Evolutionary conservation across 2,329 filamentous ascomycete species (phyloP).

Genomic region (Penicillium sp.): DNA sequence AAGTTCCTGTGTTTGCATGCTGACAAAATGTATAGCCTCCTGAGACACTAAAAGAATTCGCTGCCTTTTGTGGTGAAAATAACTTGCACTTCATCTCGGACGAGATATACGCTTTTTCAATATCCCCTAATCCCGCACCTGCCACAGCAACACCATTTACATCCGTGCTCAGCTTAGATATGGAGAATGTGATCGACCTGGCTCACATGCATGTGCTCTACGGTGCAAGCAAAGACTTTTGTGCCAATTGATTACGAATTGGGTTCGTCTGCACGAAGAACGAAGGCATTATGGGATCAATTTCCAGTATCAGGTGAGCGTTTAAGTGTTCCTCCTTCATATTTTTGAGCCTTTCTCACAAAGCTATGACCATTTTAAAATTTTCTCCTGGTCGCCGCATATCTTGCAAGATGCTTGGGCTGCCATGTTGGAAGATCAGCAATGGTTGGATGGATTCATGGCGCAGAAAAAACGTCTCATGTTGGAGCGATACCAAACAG

Average conservation of each 20-base stretch:
- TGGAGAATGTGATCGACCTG: slow-evolving; percentile 2
- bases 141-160: neutral
- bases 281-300: slow-evolving; percentile 12
- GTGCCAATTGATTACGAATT: slow-evolving; percentile 2
- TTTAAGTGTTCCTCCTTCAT: no score
- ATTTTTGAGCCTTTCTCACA: no score
- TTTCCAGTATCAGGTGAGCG: slow-evolving; percentile 13
- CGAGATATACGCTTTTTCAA: neutral
- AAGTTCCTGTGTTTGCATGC: neutral
- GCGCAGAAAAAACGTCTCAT: slow-evolving; percentile 6
- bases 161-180: slow-evolving; percentile 3
- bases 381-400: slow-evolving; percentile 16
- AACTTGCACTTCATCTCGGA: slow-evolving; percentile 11
- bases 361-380: no score
- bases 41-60: slow-evolving; percentile 1
- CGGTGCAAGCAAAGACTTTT: slow-evolving; percentile 18
- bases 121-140: slow-evolving; percentile 6
- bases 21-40: neutral
- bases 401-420: slow-evolving; percentile 12
- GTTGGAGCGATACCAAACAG: slow-evolving; percentile 4
- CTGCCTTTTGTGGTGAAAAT: slow-evolving; percentile 7
- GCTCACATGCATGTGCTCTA: slow-evolving; percentile 10
- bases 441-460: slow-evolving; percentile 8
- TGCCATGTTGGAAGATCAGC: slow-evolving; percentile 11
- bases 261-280: slow-evolving; percentile 14